phyloP scores from a whole-genome alignment of 305 asterid species.

The Fraxinus sp. region DNA sequence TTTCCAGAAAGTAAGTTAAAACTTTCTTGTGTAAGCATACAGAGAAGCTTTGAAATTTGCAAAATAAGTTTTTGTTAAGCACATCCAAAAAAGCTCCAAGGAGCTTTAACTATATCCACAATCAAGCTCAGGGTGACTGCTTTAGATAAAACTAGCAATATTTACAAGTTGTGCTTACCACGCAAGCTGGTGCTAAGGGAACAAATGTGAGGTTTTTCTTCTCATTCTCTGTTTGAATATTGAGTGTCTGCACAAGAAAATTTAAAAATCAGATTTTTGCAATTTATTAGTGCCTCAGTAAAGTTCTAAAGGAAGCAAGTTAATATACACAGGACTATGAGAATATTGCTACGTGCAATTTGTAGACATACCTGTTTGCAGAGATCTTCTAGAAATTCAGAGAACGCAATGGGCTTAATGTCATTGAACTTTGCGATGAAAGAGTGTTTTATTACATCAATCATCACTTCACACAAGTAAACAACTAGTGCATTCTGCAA shows the following conservation, averaged over 20 bases:
- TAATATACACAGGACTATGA: not conserved
- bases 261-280: not conserved
- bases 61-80: not conserved
- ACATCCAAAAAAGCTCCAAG: not conserved
- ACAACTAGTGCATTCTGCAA: slow-evolving; percentile 93
- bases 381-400: slow-evolving; percentile 95
- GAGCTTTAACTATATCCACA: not conserved
- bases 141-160: not conserved
- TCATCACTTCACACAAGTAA: slow-evolving; percentile 78
- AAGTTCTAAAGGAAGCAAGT: not conserved
- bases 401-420: slow-evolving; percentile 86
- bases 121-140: not conserved
- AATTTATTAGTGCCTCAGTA: not conserved
- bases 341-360: not conserved
- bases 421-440: slow-evolving; percentile 93
- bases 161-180: slow-evolving; percentile 53
- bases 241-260: slow-evolving; percentile 57
- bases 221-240: slow-evolving; percentile 62
- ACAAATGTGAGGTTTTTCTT: slow-evolving; percentile 74
- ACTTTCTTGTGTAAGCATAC: not conserved
- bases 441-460: slow-evolving; percentile 90
- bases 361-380: slow-evolving; percentile 80
- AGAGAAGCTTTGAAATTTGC: not conserved
- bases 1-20: not conserved
- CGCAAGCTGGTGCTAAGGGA: slow-evolving; percentile 97